Conservation (phyloP, 768 basidiomycete genomes). For the Mrakia frigida region DNA sequence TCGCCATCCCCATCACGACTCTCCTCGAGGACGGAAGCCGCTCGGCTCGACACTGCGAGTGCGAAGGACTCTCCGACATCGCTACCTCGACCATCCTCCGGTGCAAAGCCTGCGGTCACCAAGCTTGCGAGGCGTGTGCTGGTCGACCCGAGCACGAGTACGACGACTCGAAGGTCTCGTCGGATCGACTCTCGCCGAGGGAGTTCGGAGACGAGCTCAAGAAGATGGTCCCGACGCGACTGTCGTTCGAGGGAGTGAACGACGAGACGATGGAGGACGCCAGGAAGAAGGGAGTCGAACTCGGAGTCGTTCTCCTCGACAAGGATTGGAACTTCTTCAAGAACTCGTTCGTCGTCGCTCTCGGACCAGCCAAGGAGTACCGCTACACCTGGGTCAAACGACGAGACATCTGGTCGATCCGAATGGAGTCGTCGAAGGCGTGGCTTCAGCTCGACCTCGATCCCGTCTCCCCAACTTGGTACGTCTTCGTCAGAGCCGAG, state of each 20-base stretch:
- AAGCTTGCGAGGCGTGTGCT: constrained; percentile 78
- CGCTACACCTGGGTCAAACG: constrained; percentile 80
- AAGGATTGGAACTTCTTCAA: constrained; percentile 31
- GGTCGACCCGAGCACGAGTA: constrained; percentile 86
- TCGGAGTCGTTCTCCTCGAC: constrained; percentile 36
- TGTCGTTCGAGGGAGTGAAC: constrained; percentile 52
- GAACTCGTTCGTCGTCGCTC: too few relatives aligned
- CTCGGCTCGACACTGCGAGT: constrained; percentile 77
- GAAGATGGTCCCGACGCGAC: constrained; percentile 77
- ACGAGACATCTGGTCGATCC: constrained; percentile 78
- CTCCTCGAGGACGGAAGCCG: constrained; percentile 57
- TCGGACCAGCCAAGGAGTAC: constrained; percentile 59
- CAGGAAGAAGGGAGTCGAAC: constrained; percentile 45
- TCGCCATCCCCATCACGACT: constrained; percentile 45
- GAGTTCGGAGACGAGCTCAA: constrained; percentile 73
- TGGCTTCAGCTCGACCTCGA: constrained; percentile 70
- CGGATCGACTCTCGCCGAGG: constrained; percentile 64
- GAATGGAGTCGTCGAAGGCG: constrained; percentile 68
- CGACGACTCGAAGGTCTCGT: constrained; percentile 41
- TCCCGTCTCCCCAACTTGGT: constrained; percentile 75
- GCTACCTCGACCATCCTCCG: constrained; percentile 60
- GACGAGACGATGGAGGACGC: constrained; percentile 54
- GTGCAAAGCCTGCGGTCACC: constrained; percentile 70
- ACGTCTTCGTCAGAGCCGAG: constrained; percentile 67
- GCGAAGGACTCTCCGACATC: constrained; percentile 79